phyloP scores from a whole-genome alignment of 164 flowering plant species.

The Sextonia rubra region DNA sequence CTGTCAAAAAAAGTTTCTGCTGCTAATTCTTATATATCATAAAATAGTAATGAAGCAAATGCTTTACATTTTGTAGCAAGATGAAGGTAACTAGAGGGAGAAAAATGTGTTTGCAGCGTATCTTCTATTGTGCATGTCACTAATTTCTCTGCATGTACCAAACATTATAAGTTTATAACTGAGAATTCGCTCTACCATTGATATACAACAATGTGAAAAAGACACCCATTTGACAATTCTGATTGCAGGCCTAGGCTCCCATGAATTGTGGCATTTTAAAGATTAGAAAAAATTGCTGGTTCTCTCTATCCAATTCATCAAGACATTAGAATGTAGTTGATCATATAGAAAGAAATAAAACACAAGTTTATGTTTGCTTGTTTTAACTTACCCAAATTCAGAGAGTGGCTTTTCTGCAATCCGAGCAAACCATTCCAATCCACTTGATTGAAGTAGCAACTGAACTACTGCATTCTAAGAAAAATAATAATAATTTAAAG shows the following conservation, averaged over 20 bases:
- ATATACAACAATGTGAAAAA: neutral
- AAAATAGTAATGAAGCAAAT: no score
- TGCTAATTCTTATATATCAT: no score
- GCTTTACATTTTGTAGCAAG: no score
- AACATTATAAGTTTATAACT: no score
- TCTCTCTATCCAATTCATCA: no score
- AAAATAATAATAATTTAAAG: neutral
- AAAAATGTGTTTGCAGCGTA: no score
- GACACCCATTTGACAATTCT: neutral
- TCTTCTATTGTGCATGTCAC: no score
- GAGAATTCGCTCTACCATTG: neutral
- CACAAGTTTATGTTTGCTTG: neutral
- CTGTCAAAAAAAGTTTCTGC: no score
- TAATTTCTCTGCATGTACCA: no score
- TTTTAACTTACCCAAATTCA: conserved; percentile 26
- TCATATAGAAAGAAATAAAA: neutral
- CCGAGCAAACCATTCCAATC: conserved; percentile 45
- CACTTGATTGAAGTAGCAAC: conserved; percentile 37
- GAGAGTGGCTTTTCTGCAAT: conserved; percentile 34
- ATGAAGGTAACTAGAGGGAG: no score
- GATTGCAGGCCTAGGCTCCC: neutral
- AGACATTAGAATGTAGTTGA: neutral
- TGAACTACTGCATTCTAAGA: conserved; percentile 34
- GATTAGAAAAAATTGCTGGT: neutral
- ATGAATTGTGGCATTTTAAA: neutral